A percentile compares a stretch with the other conserved stretches of the same genome.
Conservation (phyloP, 1,139 yeast genomes). For the Blastobotrys arbuscula region DNA sequence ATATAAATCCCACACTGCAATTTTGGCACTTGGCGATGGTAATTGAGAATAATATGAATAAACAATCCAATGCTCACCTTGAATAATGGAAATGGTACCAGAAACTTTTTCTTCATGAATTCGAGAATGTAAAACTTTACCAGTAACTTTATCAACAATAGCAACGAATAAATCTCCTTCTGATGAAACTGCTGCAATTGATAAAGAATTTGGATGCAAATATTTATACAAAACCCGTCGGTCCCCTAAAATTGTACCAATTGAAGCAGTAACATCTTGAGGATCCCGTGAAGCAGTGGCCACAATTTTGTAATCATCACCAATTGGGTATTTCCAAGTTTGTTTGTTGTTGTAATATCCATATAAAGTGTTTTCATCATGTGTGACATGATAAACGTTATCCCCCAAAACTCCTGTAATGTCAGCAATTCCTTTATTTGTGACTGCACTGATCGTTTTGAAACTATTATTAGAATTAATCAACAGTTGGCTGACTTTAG, state of each 20-base stretch:
- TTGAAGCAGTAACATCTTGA: conserved; percentile 48
- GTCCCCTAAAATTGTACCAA: conserved; percentile 66
- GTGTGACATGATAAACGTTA: conserved; percentile 12
- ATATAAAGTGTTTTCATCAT: conserved; percentile 4
- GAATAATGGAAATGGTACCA: conserved; percentile 42
- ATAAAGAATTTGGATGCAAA: conserved; percentile 62
- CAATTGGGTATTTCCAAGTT: conserved; percentile 27
- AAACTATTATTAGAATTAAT: neutral
- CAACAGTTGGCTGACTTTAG: conserved; percentile 6
- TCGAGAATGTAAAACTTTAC: conserved; percentile 50
- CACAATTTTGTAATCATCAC: conserved; percentile 35
- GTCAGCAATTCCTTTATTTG: conserved; percentile 4
- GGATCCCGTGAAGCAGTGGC: conserved; percentile 40
- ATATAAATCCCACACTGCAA: conserved; percentile 73
- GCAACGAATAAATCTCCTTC: conserved; percentile 38
- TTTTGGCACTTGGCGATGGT: conserved; percentile 50
- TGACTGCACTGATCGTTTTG: conserved; percentile 2
- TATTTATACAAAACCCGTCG: conserved; percentile 80
- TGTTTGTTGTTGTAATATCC: conserved; percentile 11
- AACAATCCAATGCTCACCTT: conserved; percentile 82
- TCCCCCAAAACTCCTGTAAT: conserved; percentile 4
- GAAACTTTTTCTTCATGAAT: conserved; percentile 38
- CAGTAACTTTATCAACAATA: conserved; percentile 65
- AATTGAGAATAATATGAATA: conserved; percentile 54
- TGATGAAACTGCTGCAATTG: conserved; percentile 46